These are phyloP conservation scores for Pholiota adiposa DNA, from an alignment of 1,284 basidiomycete species.

Conservation along the genomic window DNA sequence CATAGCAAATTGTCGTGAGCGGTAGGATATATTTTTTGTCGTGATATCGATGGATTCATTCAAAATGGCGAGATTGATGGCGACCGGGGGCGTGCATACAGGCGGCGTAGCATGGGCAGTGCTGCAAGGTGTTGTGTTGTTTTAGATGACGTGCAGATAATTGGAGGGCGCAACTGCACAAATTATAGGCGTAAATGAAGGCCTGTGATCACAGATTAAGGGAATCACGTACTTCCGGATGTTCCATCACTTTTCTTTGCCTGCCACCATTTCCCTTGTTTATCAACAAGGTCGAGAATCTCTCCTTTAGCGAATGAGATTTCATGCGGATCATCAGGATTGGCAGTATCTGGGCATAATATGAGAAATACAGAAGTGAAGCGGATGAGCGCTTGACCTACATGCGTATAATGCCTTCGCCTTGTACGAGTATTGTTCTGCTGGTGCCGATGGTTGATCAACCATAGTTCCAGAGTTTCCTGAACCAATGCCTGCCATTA, in stretches of 20 bases:
- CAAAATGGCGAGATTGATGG: conserved; percentile 9
- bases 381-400: conserved; percentile 43
- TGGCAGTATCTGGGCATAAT: conserved; percentile 73
- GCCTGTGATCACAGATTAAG: conserved; percentile 8
- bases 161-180: conserved; percentile 77
- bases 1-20: conserved; percentile 30
- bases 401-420: conserved; percentile 91
- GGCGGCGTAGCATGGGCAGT: conserved; percentile 2
- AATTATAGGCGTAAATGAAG: conserved; percentile 25
- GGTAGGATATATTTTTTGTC: conserved; percentile 18
- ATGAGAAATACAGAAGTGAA: conserved; percentile 24
- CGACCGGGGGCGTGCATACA: conserved; percentile 6
- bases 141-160: conserved; percentile 73
- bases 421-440: conserved; percentile 64
- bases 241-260: conserved; percentile 85
- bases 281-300: conserved; percentile 92
- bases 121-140: conserved; percentile 15
- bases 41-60: conserved; percentile 19
- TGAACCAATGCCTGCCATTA: conserved; percentile 68
- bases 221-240: conserved; percentile 71
- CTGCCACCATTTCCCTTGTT: conserved; percentile 96
- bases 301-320: conserved; percentile 95
- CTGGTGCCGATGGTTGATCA: conserved; percentile 26
- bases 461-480: conserved; percentile 39
- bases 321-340: conserved; percentile 94